A percentile compares a stretch with the other conserved stretches of the same genome.
Evolutionary conservation across 805 yeast species (phyloP).

Genomic region (Candida oleophila): DNA sequence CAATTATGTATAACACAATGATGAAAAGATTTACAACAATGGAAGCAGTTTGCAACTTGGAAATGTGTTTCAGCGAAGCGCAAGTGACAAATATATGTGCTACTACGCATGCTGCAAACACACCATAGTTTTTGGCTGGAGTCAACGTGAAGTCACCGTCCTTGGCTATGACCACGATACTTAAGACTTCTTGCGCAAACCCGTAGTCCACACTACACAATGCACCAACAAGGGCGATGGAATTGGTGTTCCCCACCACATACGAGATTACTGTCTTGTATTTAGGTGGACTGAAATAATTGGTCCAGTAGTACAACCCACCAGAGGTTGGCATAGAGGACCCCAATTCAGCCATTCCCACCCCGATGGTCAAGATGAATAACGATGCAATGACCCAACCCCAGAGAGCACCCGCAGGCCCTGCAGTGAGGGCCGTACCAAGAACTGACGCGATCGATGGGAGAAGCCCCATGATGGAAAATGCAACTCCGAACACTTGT

Average conservation of each 20-base stretch:
- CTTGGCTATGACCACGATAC: constrained; percentile 25
- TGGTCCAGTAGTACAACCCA: constrained; percentile 37
- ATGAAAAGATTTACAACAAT: constrained; percentile 21
- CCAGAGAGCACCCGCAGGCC: constrained; percentile 31
- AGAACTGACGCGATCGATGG: constrained; percentile 28
- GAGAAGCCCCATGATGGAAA: constrained; percentile 33
- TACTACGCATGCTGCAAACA: constrained; percentile 28
- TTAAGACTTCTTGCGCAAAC: constrained; percentile 26
- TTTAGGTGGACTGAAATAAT: constrained; percentile 26
- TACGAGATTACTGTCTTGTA: constrained; percentile 22
- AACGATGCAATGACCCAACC: constrained; percentile 30
- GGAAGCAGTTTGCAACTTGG: constrained; percentile 26
- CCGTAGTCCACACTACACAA: constrained; percentile 31
- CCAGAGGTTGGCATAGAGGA: constrained; percentile 30
- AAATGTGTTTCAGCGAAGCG: constrained; percentile 21
- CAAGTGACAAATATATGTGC: constrained; percentile 23
- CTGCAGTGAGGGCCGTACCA: constrained; percentile 24
- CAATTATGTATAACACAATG: constrained; percentile 24
- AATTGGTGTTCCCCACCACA: constrained; percentile 28
- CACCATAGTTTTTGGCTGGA: constrained; percentile 26
- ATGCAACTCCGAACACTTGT: constrained; percentile 35
- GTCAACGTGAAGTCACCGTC: constrained; percentile 30
- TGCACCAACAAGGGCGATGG: constrained; percentile 31
- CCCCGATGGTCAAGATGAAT: constrained; percentile 25
- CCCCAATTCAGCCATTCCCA: constrained; percentile 27